Evolutionary conservation across 176 grass and related monocot genomes (phyloP).

Genomic region (Oryza glaberrima): DNA sequence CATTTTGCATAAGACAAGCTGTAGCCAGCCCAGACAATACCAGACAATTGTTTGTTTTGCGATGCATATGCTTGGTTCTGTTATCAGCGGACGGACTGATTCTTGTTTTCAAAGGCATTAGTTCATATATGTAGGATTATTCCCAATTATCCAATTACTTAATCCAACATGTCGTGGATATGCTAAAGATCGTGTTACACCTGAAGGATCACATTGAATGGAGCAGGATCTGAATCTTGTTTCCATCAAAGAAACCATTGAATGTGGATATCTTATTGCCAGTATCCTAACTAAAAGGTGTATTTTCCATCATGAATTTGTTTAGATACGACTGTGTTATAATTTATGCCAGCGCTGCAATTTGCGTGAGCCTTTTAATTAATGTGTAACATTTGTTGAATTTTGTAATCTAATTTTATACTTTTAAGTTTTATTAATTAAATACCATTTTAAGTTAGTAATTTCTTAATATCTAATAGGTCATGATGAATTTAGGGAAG

Average conservation of each 20-base stretch:
- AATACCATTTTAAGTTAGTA: background rate
- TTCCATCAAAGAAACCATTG: background rate
- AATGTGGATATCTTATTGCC: slow-evolving; percentile 3
- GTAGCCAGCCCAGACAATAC: background rate
- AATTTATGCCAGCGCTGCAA: background rate
- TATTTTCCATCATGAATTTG: background rate
- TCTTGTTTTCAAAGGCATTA: background rate
- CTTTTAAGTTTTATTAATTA: slow-evolving; percentile 6
- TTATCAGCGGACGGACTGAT: background rate
- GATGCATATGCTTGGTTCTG: background rate
- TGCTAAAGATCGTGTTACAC: slow-evolving; percentile 9
- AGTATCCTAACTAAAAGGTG: background rate
- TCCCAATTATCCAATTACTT: background rate
- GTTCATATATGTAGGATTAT: background rate
- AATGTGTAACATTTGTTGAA: slow-evolving; percentile 9
- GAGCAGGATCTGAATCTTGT: background rate
- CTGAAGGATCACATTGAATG: background rate
- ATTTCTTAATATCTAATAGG: background rate
- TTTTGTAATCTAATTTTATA: background rate
- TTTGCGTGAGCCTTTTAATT: background rate
- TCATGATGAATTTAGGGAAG: background rate
- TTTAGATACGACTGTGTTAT: background rate
- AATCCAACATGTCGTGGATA: background rate
- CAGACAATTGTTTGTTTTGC: slow-evolving; percentile 11
- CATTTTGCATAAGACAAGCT: background rate